phyloP scores from a whole-genome alignment of 768 basidiomycete species.

The Leccinum barrowsii region DNA sequence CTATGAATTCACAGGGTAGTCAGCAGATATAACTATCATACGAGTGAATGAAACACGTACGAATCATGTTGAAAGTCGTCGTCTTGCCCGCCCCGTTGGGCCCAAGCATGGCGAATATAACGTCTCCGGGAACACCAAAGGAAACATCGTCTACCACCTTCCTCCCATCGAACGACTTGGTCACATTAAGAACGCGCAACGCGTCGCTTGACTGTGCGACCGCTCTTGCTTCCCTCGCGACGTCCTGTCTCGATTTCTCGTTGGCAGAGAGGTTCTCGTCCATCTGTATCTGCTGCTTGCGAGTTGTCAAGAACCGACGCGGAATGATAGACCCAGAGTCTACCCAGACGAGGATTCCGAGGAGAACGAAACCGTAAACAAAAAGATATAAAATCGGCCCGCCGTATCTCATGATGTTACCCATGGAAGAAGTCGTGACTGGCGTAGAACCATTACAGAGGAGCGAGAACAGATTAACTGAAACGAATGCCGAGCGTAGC shows the following conservation, averaged over 20 bases:
- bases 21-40: not conserved
- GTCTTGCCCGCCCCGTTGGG: conserved; percentile 86
- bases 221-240: conserved; percentile 48
- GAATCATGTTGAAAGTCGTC: conserved; percentile 77
- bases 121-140: conserved; percentile 59
- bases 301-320: conserved; percentile 32
- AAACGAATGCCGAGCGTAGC: conserved; percentile 70
- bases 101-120: conserved; percentile 70
- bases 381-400: conserved; percentile 76
- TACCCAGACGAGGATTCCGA: conserved; percentile 63
- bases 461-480: conserved; percentile 72
- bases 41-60: conserved; percentile 36
- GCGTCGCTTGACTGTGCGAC: conserved; percentile 50
- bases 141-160: conserved; percentile 72
- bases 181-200: conserved; percentile 59
- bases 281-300: conserved; percentile 10
- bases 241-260: conserved; percentile 42
- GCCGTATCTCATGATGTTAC: conserved; percentile 58
- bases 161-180: conserved; percentile 54
- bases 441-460: conserved; percentile 56
- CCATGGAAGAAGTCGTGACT: conserved; percentile 46
- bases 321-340: conserved; percentile 63
- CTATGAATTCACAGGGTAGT: conserved; percentile 30
- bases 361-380: conserved; percentile 52
- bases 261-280: conserved; percentile 13